Evolutionary conservation across 1,284 basidiomycete genomes (phyloP), one percentile per base, ranked within the genome.

Genomic region (Takashimella tepidaria): DNA sequence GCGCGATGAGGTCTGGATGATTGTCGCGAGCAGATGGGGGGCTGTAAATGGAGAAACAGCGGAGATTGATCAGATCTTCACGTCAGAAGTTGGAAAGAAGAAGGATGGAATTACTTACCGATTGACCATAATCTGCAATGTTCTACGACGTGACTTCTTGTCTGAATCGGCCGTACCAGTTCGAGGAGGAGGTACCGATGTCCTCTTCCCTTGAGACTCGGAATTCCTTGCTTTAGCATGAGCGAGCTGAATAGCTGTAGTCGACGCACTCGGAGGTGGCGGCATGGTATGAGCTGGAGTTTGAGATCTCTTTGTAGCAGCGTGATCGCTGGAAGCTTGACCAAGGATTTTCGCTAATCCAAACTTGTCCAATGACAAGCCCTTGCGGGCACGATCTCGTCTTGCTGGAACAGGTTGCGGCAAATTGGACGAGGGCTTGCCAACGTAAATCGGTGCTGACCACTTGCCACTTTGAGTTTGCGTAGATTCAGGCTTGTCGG

Each of bases 341-440:
- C 62, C 56, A 22, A 87, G 81, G 46, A 88, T 78, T 69, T 83
- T 83, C 48, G 82, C 80, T 11, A 88, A 78, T n/a, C 83, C 83
- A 64, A 87, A 85, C 68, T 85, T 85, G 77, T 87, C 86, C 58
- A 86, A 78, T 0, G 86, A 87, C 56, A 86, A 69, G 10, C 84
- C 83, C 56, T 82, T 82, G 58, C 80, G 76, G 59, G 82, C 80
- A 26, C 83, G 61, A 13, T 64, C 78, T 27, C 78, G 72, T n/a
- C 67, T 67, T 40, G 62, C 58, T 19, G 62, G 55, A 20, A 61
- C 66, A 16, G 60, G 59, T 23, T 55, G 56, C 19, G 62, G 62
- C 41, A 60, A 16, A 24, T 49, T 49, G 37, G 27, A 23, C 31
- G 16, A 37, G 31, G 31, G 31, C 31, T 37, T 37, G 31, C 31